Conservation (phyloP, 352 stramenopile species). For the Stramenopiles sp. region DNA sequence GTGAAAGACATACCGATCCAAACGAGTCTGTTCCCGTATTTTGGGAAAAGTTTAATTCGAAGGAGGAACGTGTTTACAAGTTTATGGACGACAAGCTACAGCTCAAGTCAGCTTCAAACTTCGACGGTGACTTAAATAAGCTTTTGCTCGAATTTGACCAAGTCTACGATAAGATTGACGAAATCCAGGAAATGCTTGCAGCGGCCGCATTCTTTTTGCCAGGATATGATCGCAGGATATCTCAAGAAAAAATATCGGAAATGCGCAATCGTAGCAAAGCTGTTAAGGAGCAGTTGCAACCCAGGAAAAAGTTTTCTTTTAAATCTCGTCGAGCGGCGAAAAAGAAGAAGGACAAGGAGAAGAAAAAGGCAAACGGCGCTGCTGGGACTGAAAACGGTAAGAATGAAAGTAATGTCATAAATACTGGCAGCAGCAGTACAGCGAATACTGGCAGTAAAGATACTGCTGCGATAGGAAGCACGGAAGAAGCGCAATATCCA, state of each 20-base stretch:
- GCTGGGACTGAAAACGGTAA: not conserved
- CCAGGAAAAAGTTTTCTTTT: slow-evolving; percentile 61
- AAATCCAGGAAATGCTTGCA: slow-evolving; percentile 25
- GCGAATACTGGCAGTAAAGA: slow-evolving; percentile 23
- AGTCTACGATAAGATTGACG: no score
- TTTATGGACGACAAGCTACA: not conserved
- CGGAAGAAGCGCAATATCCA: slow-evolving; percentile 27
- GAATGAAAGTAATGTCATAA: not conserved
- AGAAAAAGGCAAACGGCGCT: slow-evolving; percentile 14
- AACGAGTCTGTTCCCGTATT: not conserved
- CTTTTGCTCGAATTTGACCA: not conserved
- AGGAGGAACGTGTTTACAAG: not conserved
- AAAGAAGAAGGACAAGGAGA: not conserved
- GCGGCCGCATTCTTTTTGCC: slow-evolving; percentile 51
- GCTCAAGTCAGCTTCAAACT: not conserved
- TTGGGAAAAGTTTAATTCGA: not conserved
- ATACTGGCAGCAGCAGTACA: slow-evolving; percentile 5
- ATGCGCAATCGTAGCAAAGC: slow-evolving; percentile 42
- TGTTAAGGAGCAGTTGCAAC: slow-evolving; percentile 39
- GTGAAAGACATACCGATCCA: not conserved
- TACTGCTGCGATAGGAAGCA: slow-evolving; percentile 39
- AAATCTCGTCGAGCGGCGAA: slow-evolving; percentile 22
- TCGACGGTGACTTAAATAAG: not conserved
- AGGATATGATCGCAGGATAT: slow-evolving; percentile 57
- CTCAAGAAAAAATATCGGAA: slow-evolving; percentile 40